A percentile compares a stretch with the other conserved stretches of the same genome.
phyloP scores from a whole-genome alignment of 148 eudicot species.

The Camellia sinensis region DNA sequence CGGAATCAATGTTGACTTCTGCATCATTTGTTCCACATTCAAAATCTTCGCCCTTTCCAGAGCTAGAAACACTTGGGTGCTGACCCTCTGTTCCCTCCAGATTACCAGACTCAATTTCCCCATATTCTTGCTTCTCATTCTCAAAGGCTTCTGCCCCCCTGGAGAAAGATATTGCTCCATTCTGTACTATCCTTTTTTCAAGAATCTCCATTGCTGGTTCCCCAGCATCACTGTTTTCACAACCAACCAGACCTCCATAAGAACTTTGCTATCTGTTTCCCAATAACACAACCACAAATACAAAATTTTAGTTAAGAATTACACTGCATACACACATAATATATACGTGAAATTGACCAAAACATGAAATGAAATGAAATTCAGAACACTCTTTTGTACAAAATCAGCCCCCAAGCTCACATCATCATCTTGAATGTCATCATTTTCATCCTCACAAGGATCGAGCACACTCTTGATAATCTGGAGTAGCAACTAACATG shows the following conservation, averaged over 20 bases:
- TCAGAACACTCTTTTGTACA: too few relatives aligned
- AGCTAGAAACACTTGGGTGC: slow-evolving; percentile 17
- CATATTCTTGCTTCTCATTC: slow-evolving; percentile 22
- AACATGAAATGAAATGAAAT: too few relatives aligned
- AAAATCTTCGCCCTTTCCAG: slow-evolving; percentile 21
- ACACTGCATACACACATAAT: too few relatives aligned
- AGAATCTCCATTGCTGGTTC: slow-evolving; percentile 23
- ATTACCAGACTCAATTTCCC: slow-evolving; percentile 9
- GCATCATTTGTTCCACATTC: slow-evolving; percentile 22
- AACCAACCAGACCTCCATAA: slow-evolving; percentile 26
- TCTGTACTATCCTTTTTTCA: slow-evolving; percentile 27
- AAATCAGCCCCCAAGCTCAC: too few relatives aligned
- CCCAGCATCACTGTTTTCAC: slow-evolving; percentile 14
- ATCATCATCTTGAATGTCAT: too few relatives aligned
- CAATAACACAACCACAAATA: too few relatives aligned
- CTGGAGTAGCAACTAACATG: too few relatives aligned
- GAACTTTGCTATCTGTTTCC: too few relatives aligned
- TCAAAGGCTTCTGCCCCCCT: slow-evolving; percentile 23
- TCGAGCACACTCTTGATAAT: too few relatives aligned
- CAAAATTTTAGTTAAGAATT: too few relatives aligned
- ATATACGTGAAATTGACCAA: too few relatives aligned
- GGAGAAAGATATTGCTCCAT: slow-evolving; percentile 14
- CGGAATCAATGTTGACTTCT: slow-evolving; percentile 25
- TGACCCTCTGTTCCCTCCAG: slow-evolving; percentile 10
- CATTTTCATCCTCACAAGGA: too few relatives aligned